A percentile compares a stretch with the other conserved stretches of the same genome.
Conservation (phyloP, 768 basidiomycete genomes). For the Mycena olivaceomarginata region DNA sequence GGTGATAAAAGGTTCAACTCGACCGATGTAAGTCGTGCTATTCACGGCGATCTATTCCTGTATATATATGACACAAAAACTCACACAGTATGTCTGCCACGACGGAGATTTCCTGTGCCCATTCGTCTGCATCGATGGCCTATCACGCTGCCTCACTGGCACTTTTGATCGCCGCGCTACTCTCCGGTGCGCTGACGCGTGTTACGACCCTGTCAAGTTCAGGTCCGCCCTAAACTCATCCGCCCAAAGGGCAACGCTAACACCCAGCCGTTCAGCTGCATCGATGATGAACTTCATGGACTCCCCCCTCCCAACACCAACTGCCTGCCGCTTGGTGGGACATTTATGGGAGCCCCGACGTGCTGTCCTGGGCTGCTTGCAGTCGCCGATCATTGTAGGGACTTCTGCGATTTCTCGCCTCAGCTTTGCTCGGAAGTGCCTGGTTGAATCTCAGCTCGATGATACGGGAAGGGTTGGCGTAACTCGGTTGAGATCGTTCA, state of each 20-base stretch:
- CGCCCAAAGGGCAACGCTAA: constrained; percentile 9
- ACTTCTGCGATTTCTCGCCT: background rate
- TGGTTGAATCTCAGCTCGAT: constrained; percentile 7
- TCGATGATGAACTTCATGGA: constrained; percentile 2
- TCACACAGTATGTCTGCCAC: background rate
- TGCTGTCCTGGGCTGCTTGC: constrained; percentile 19
- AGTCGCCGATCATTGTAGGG: background rate
- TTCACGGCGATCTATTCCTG: constrained; percentile 10
- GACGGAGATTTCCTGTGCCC: no score
- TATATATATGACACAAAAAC: constrained; percentile 13
- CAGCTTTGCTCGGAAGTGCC: constrained; percentile 4
- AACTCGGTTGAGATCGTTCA: constrained; percentile 16
- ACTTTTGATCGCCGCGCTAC: constrained; percentile 1
- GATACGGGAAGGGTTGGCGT: background rate
- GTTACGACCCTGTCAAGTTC: constrained; percentile 16
- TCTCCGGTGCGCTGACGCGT: constrained; percentile 17
- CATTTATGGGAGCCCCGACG: constrained; percentile 9
- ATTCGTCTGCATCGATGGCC: background rate
- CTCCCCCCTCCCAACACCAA: background rate
- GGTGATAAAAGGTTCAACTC: constrained; percentile 18
- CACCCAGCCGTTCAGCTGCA: constrained; percentile 17
- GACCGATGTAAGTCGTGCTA: constrained; percentile 17
- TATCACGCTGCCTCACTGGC: background rate
- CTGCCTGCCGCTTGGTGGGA: constrained; percentile 19
- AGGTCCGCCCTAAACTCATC: constrained; percentile 18